Evolutionary conservation across 108 stramenopile species (phyloP).

Genomic region (Parmales sp.): DNA sequence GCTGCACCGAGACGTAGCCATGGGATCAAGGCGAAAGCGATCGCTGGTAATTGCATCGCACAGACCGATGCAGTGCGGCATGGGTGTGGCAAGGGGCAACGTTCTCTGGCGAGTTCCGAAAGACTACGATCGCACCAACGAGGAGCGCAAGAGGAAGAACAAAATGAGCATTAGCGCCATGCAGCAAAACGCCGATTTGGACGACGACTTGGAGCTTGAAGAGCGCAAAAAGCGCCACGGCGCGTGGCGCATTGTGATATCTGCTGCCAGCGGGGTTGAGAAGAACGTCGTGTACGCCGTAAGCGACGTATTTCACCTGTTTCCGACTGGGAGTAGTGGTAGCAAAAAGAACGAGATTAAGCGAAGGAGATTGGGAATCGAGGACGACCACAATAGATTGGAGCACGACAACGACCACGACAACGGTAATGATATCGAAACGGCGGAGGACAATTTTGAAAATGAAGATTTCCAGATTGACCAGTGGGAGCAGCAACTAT

Average conservation of each 20-base stretch:
- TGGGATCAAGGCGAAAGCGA: background rate
- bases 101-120: background rate
- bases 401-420: too few species aligned
- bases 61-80: background rate
- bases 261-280: background rate
- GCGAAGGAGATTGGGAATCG: too few species aligned
- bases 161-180: background rate
- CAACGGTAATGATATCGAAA: too few species aligned
- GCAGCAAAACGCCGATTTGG: background rate
- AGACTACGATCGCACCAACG: background rate
- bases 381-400: too few species aligned
- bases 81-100: background rate
- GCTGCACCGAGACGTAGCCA: background rate
- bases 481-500: background rate
- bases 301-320: background rate
- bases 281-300: conserved; percentile 3
- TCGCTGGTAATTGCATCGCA: background rate
- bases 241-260: background rate
- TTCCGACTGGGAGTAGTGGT: too few species aligned
- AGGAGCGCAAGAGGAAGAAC: background rate
- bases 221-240: background rate
- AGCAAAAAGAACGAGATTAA: too few species aligned
- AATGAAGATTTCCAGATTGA: background rate
- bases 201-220: background rate
- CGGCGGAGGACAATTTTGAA: too few species aligned